phyloP scores from a whole-genome alignment of 1,139 yeast species.

The Diutina catenulata region DNA sequence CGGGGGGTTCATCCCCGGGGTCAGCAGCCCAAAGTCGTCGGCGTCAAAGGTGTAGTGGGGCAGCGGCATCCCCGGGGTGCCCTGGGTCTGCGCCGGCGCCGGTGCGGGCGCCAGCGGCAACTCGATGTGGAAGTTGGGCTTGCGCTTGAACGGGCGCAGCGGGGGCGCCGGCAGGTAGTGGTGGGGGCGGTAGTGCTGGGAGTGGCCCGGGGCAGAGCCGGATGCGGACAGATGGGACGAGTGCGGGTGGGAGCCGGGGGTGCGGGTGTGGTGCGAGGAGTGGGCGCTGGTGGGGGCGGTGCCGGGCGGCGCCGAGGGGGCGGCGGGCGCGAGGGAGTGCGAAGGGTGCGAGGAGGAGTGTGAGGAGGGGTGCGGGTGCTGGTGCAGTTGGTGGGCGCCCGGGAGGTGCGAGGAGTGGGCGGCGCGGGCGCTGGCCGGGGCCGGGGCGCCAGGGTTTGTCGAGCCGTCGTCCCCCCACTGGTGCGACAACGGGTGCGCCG shows the following conservation, averaged over 20 bases:
- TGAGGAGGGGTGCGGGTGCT: not conserved
- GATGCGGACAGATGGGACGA: not conserved
- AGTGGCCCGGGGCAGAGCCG: not conserved
- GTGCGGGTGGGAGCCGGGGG: not conserved
- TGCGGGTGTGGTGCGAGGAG: not conserved
- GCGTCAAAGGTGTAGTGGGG: conserved; percentile 3
- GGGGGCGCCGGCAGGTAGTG: not conserved
- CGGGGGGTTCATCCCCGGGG: conserved; percentile 3
- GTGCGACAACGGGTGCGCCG: too few species aligned
- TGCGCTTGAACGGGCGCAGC: not conserved
- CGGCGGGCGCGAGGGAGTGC: not conserved
- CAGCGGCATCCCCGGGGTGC: conserved; percentile 1
- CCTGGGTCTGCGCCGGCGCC: not conserved
- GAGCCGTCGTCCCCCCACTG: too few species aligned
- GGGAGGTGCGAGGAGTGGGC: too few species aligned
- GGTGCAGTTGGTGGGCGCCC: too few species aligned
- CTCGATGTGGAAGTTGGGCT: conserved; percentile 3
- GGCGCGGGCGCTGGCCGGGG: too few species aligned
- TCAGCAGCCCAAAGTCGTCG: conserved; percentile 4
- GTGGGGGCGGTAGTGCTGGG: not conserved
- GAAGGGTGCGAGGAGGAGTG: too few species aligned
- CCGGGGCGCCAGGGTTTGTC: too few species aligned
- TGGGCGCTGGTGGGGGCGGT: too few species aligned
- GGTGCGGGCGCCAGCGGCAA: not conserved
- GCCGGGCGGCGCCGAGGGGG: not conserved